Conservation (phyloP, 352 stramenopile genomes). For the Globisporangium lucens region DNA sequence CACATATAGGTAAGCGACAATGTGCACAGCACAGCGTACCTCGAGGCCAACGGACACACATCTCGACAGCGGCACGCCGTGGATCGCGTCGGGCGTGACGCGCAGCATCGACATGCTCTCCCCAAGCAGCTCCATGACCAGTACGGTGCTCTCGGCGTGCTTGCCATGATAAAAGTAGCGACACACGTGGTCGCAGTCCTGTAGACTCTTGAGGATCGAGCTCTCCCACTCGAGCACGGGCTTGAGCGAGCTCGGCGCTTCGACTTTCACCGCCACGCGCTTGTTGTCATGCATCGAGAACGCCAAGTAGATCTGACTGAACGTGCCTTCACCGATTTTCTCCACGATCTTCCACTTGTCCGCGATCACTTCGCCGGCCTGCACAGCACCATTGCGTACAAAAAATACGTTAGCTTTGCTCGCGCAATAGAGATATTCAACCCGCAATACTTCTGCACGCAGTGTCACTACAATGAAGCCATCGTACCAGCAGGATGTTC, state of each 20-base stretch:
- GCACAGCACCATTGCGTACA: neutral
- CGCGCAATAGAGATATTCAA: too few relatives aligned
- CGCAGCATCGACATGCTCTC: constrained; percentile 89
- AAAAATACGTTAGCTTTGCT: neutral
- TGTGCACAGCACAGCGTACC: constrained; percentile 13
- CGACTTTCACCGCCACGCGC: constrained; percentile 83
- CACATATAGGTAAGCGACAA: neutral
- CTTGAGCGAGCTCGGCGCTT: constrained; percentile 83
- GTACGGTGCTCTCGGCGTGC: constrained; percentile 80
- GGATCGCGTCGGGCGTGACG: constrained; percentile 70
- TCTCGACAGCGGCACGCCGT: constrained; percentile 69
- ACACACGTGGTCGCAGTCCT: constrained; percentile 80
- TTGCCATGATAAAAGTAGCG: constrained; percentile 86
- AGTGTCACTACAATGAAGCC: neutral
- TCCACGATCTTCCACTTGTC: constrained; percentile 84
- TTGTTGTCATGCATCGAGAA: constrained; percentile 71
- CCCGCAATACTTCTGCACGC: neutral
- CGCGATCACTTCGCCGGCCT: constrained; percentile 81
- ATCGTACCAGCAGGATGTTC: constrained; percentile 76
- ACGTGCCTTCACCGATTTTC: constrained; percentile 88
- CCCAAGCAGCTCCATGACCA: constrained; percentile 87
- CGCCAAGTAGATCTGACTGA: constrained; percentile 88
- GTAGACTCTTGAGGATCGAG: constrained; percentile 81
- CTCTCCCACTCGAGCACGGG: constrained; percentile 88
- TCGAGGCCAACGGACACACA: constrained; percentile 73